Percentiles rank a stretch among this genome's conserved stretches.
phyloP scores from a whole-genome alignment of 164 flowering plant species.

The Kingdonia uniflora region DNA sequence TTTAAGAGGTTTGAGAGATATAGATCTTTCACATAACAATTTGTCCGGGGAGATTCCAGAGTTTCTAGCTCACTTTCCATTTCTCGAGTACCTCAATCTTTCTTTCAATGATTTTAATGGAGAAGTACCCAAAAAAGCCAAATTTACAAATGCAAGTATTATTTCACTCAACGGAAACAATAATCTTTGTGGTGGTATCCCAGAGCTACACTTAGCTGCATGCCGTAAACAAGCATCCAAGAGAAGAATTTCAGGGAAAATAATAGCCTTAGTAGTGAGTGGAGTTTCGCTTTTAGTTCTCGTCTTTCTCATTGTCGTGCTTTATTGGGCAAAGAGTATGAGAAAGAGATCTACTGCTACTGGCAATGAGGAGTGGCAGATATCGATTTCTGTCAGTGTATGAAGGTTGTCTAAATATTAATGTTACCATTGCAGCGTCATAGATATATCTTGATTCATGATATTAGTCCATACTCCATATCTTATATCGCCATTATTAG shows the following conservation, averaged over 20 bases:
- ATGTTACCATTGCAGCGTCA: too few species aligned
- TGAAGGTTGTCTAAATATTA: too few species aligned
- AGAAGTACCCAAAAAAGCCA: slow-evolving; percentile 7
- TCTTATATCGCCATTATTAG: too few species aligned
- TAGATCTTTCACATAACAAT: slow-evolving; percentile 6
- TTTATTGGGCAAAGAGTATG: background rate
- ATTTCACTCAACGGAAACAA: slow-evolving; percentile 6
- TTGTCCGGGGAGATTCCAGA: slow-evolving; percentile 1
- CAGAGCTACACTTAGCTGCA: background rate
- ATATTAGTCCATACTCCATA: too few species aligned
- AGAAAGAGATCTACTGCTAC: background rate
- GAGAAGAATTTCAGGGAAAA: background rate
- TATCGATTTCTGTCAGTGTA: background rate
- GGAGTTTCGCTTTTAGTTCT: background rate
- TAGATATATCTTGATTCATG: too few species aligned
- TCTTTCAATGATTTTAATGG: slow-evolving; percentile 8
- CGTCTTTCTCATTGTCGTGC: background rate
- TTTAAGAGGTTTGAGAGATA: background rate
- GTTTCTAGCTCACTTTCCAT: background rate
- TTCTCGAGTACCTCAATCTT: slow-evolving; percentile 2
- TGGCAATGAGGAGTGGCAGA: background rate
- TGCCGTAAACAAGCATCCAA: background rate
- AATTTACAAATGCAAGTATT: slow-evolving; percentile 3
- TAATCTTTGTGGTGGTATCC: slow-evolving; percentile 9
- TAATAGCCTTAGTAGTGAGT: background rate